A percentile compares a stretch with the other conserved stretches of the same genome.
Conservation (phyloP, 495 filamentous ascomycete species). For the Clavariopsis aquatica region DNA sequence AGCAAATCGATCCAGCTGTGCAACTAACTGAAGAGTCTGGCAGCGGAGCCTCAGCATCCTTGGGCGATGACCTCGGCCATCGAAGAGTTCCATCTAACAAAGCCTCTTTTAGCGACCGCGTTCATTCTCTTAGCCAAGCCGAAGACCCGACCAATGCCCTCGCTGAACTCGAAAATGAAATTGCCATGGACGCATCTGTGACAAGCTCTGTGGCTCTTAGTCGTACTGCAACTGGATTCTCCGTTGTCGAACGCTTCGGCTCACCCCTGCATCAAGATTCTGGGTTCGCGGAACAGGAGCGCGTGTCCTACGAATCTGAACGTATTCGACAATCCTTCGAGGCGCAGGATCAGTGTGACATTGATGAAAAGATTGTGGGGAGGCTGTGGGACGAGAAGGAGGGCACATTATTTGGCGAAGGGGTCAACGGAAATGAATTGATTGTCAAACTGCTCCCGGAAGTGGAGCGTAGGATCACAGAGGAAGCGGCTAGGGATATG, state of each 20-base stretch:
- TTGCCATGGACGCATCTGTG: conserved; percentile 8
- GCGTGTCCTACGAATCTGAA: conserved; percentile 20
- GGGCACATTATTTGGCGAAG: conserved; percentile 16
- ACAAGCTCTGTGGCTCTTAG: neutral
- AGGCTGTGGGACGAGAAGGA: conserved; percentile 29
- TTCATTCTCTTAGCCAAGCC: conserved; percentile 19
- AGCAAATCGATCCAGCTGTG: neutral
- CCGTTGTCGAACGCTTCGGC: conserved; percentile 10
- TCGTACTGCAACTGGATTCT: conserved; percentile 17
- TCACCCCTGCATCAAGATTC: conserved; percentile 42
- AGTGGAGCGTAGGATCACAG: neutral
- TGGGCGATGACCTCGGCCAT: conserved; percentile 3
- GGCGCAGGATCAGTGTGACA: too few species aligned
- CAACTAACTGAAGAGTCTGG: neutral
- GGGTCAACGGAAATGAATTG: conserved; percentile 1
- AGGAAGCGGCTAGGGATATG: conserved; percentile 15
- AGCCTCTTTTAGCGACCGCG: conserved; percentile 35
- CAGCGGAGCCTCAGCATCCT: neutral
- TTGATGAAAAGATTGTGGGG: conserved; percentile 13
- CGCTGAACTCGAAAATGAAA: conserved; percentile 33
- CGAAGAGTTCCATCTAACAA: conserved; percentile 18
- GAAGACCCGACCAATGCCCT: conserved; percentile 7
- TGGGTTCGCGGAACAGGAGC: conserved; percentile 40
- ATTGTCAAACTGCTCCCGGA: conserved; percentile 5
- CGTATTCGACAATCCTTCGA: conserved; percentile 33